These are phyloP conservation scores for Elongisporangium undulatum DNA, from an alignment of 352 stramenopile genomes.

Conservation along the genomic window DNA sequence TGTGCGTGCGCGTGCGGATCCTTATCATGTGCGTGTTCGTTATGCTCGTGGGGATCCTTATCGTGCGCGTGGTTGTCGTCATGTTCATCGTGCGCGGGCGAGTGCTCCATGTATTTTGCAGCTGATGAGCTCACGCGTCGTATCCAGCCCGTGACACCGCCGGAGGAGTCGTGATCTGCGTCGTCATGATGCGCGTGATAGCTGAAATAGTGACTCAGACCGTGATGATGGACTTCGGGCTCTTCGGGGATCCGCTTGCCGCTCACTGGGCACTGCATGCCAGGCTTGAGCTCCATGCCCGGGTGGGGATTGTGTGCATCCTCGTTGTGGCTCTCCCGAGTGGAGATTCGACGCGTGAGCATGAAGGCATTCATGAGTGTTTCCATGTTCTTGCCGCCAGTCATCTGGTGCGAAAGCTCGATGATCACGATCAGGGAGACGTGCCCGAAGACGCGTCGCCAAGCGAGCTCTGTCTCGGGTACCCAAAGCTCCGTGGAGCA, in stretches of 20 bases:
- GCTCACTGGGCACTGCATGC: constrained; percentile 15
- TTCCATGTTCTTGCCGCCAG: not conserved
- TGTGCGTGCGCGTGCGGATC: no score
- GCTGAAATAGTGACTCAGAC: not conserved
- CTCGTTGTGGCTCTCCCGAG: not conserved
- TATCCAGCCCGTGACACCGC: not conserved
- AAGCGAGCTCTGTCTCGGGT: constrained; percentile 17
- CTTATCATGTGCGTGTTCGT: not conserved
- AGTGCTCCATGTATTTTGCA: not conserved
- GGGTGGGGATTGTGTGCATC: constrained; percentile 6
- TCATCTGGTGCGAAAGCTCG: constrained; percentile 9
- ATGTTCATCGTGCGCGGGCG: not conserved
- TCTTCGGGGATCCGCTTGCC: constrained; percentile 14
- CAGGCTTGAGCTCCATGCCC: constrained; percentile 6
- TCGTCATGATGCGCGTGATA: not conserved
- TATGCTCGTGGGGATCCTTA: not conserved
- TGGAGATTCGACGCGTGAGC: not conserved
- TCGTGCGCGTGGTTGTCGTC: not conserved
- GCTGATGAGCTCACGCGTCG: not conserved
- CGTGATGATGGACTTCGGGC: not conserved
- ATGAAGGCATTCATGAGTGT: not conserved
- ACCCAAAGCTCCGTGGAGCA: constrained; percentile 28
- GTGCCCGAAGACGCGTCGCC: constrained; percentile 20
- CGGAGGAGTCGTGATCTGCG: not conserved
- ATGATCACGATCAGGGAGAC: constrained; percentile 20